Base-by-base conservation (phyloP, 768 basidiomycete species). In the Boletus sensibilis region DNA sequence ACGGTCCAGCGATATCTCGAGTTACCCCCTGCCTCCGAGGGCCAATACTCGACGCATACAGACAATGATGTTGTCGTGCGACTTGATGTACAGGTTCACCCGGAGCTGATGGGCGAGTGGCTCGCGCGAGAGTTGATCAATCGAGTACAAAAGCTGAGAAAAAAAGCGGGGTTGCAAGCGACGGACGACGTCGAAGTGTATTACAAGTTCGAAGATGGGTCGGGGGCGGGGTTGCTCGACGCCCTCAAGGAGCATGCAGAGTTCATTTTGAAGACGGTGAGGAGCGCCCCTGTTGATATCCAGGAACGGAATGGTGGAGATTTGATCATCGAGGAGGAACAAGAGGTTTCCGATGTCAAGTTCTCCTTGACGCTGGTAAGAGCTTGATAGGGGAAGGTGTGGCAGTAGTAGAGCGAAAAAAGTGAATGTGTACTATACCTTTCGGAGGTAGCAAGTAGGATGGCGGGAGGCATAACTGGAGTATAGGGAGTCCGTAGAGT, bases 61-160 rank as follows among this genome's bases (percentile, higher is more conserved):
- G 92, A 98, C 74, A 91, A 89, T 65, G 94, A 98, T 63, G 94
- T 98, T 50, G 95, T 97, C 47, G 82, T 98, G 58, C 81, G 96
- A 45, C 84, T 99, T 39, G 97, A 99, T 73, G 84, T 93, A 52
- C 85, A 89, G 69, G 81, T 88, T 44, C 91, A 97, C 65, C 81
- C 88, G 0, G 93, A 98, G 59, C 81, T 98, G 42, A 84, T 87
- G 71, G 79, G 84, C 49, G 91, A 98, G 76, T 94, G 92, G 79
- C 79, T 94, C 25, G 87, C 92, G 44, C 84, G 97, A 43, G 92
- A 96, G 72, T 73, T 98, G 61, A 88, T 90, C 60, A 96, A 94
- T 62, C 88, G 95, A 52, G 87, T 98, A 41, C 97, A 99, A 76
- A 93, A 92, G 70, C 77, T 98, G 57, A 82, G 97, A 64, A 99